Base-by-base conservation (phyloP, 352 stramenopile genomes). In the Blastocystis sp. region DNA sequence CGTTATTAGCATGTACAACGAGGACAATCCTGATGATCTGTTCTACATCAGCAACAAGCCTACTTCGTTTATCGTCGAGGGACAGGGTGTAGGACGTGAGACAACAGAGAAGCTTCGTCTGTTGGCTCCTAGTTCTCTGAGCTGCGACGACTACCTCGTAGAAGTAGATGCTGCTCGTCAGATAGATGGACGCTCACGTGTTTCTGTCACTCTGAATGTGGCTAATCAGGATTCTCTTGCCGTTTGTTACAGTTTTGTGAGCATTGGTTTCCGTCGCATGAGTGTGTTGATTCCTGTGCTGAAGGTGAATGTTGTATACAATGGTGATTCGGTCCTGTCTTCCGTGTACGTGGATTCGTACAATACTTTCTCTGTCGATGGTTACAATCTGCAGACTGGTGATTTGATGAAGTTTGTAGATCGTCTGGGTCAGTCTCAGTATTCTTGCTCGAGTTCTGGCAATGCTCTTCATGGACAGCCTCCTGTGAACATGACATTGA, bases 371-470 rank as follows among this genome's bases (percentile, higher is more conserved):
- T 65, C 46, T 29, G 71, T 66, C 32, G 54, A 66, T 21, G 71
- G 71, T 21, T 66, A 52, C 71, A 83, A 65, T 54, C 21, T 83
- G 42, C 49, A 67, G 51, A 66, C 49, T 11, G 71, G 71, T 42
- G 71, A 83, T 43, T 37, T 37, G 46, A 83, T 83, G 71, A 83
- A 83, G 71, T 83, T 83, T 43, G 71, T 83, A 56, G 71, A 83
- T 43, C 71, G 71, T 39, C 56, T 83, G 46, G 71, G 71, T 42
- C 71, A 83, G 71, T 29, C 71, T 27, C 42, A 83, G 71, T 83
- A 83, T 43, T 83, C 71, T 21, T 83, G 71, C 46, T 49, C 39
- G 35, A 65, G 42, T 14, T 65, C 21, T 16, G 71, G 71, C 19
- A n/a, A 57, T 19, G 71, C 71, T n/a, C 71, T 83, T 16, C 71